Conservation (phyloP, 2,329 filamentous ascomycete species). For the Diaporthe australafricana region DNA sequence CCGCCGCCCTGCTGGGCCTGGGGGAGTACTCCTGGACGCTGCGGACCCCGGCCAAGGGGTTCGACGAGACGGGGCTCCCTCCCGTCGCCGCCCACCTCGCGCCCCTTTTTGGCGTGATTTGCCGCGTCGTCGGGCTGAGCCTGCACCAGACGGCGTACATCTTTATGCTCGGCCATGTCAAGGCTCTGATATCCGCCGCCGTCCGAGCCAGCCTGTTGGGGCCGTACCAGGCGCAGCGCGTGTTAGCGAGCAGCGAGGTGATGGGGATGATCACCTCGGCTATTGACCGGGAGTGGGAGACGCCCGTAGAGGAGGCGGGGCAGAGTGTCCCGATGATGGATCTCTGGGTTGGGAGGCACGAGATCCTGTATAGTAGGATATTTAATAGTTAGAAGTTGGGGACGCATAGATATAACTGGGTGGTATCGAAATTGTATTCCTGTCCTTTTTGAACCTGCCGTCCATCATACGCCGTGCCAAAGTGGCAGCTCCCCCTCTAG, state of each 20-base stretch:
- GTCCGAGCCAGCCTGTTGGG: conserved; percentile 83
- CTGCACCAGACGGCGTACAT: conserved; percentile 76
- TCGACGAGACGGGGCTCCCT: conserved; percentile 47
- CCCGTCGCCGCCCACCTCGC: conserved; percentile 73
- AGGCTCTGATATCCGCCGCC: conserved; percentile 80
- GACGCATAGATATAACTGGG: conserved; percentile 20
- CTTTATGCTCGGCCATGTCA: conserved; percentile 81
- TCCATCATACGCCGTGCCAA: background rate
- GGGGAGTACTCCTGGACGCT: conserved; percentile 22
- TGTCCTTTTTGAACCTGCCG: background rate
- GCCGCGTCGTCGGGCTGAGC: conserved; percentile 69
- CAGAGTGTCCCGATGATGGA: conserved; percentile 84
- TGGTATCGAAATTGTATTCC: background rate
- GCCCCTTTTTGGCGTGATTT: conserved; percentile 77
- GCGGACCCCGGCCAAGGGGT: conserved; percentile 18
- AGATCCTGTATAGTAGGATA: conserved; percentile 85
- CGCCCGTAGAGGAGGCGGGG: conserved; percentile 73
- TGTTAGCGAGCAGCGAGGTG: conserved; percentile 72
- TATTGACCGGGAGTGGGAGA: conserved; percentile 71
- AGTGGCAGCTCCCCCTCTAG: background rate
- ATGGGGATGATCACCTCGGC: conserved; percentile 67
- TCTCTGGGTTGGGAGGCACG: conserved; percentile 85
- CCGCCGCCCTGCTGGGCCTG: conserved; percentile 39
- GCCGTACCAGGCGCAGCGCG: conserved; percentile 81
- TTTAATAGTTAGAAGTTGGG: conserved; percentile 76